Evolutionary conservation across 371 early-diverging fungal genomes (phyloP).

Genomic region (Zychaea mexicana): DNA sequence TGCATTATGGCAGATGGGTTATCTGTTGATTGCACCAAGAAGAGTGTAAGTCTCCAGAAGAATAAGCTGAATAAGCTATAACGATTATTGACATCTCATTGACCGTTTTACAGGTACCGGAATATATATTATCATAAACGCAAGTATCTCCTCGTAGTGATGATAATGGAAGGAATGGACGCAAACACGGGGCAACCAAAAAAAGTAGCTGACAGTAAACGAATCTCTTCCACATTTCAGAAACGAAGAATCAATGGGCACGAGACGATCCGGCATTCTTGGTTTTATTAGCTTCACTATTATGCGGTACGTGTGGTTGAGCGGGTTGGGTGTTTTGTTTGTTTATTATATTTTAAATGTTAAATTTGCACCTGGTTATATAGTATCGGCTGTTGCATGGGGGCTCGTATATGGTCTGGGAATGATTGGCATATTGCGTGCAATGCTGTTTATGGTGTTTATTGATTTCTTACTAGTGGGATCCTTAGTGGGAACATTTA

Average conservation of each 20-base stretch:
- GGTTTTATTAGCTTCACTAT: conserved; percentile 61
- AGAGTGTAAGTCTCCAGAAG: conserved; percentile 70
- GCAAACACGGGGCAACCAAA: not conserved
- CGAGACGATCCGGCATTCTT: conserved; percentile 94
- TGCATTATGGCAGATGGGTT: conserved; percentile 92
- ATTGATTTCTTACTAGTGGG: conserved; percentile 79
- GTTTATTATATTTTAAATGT: not conserved
- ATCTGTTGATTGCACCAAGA: conserved; percentile 81
- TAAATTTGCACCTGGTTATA: too few species aligned
- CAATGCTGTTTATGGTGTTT: conserved; percentile 74
- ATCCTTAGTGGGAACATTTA: conserved; percentile 61
- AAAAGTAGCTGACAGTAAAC: not conserved
- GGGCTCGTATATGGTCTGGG: conserved; percentile 68
- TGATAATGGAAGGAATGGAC: not conserved
- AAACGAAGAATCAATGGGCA: conserved; percentile 96
- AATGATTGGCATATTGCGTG: conserved; percentile 60
- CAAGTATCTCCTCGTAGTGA: conserved; percentile 37
- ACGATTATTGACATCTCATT: not conserved
- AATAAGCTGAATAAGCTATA: not conserved
- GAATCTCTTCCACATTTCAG: conserved; percentile 34
- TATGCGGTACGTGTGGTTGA: conserved; percentile 56
- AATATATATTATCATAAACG: conserved; percentile 94
- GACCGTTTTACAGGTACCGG: conserved; percentile 69
- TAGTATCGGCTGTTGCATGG: conserved; percentile 76
- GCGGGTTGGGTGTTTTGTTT: too few species aligned